phyloP scores from a whole-genome alignment of 2,329 filamentous ascomycete genomes.

The Fusarium newnesense region DNA sequence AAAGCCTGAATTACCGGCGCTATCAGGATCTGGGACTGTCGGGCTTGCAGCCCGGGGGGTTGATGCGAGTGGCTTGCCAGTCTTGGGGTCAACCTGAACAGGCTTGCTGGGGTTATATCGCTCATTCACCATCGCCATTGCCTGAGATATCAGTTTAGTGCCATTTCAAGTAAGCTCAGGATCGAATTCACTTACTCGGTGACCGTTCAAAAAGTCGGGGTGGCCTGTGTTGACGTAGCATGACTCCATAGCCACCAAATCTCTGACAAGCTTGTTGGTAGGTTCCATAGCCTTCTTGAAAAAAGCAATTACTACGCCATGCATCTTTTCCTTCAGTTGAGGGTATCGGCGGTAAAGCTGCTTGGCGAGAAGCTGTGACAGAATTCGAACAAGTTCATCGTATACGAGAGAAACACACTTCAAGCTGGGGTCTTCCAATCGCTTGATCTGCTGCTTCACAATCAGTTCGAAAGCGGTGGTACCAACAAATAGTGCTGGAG shows the following conservation, averaged over 20 bases:
- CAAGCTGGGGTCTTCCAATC: constrained; percentile 92
- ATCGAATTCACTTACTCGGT: constrained; percentile 69
- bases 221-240: constrained; percentile 99
- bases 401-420: constrained; percentile 98
- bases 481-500: constrained; percentile 94
- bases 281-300: constrained; percentile 99
- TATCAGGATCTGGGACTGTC: constrained; percentile 65
- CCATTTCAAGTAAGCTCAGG: not conserved
- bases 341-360: constrained; percentile 92
- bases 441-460: constrained; percentile 98
- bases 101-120: constrained; percentile 84
- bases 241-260: constrained; percentile 93
- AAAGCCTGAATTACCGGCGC: constrained; percentile 77
- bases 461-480: constrained; percentile 99
- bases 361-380: constrained; percentile 89
- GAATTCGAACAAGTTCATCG: constrained; percentile 95
- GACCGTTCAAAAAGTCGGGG: constrained; percentile 96
- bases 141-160: constrained; percentile 57
- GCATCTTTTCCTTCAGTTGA: constrained; percentile 95
- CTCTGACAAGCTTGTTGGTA: constrained; percentile 94
- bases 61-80: constrained; percentile 85
- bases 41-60: constrained; percentile 82
- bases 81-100: constrained; percentile 97
- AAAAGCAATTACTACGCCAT: constrained; percentile 89
- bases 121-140: constrained; percentile 98